Percentiles rank a stretch among this genome's conserved stretches.
phyloP scores from a whole-genome alignment of 2,329 filamentous ascomycete species.

The Fusarium sp. region DNA sequence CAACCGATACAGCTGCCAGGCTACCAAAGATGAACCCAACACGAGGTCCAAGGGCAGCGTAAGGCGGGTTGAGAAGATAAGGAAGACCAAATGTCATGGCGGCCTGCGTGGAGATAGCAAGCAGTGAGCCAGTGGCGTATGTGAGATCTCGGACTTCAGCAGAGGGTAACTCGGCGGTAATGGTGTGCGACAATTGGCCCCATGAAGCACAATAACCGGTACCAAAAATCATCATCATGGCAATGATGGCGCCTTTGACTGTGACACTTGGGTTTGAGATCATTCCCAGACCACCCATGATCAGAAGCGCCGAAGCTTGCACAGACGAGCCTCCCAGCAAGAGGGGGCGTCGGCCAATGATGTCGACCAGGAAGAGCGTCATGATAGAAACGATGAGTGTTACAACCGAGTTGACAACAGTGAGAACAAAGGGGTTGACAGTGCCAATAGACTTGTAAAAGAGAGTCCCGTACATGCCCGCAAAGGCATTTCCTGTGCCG shows the following conservation, averaged over 20 bases:
- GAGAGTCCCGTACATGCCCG: slow-evolving; percentile 46
- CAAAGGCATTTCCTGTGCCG: slow-evolving; percentile 45
- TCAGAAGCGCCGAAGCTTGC: slow-evolving; percentile 46
- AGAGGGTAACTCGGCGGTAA: slow-evolving; percentile 50
- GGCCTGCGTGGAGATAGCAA: slow-evolving; percentile 23
- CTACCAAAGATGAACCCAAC: slow-evolving; percentile 34
- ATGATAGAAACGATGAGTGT: slow-evolving; percentile 28
- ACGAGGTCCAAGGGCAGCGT: slow-evolving; percentile 47
- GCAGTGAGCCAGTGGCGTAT: slow-evolving; percentile 42
- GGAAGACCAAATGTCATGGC: slow-evolving; percentile 49
- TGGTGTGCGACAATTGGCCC: slow-evolving; percentile 51
- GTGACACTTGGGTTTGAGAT: slow-evolving; percentile 16
- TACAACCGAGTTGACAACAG: slow-evolving; percentile 35
- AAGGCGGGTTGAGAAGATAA: slow-evolving; percentile 51
- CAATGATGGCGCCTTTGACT: slow-evolving; percentile 46
- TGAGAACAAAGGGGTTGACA: slow-evolving; percentile 45
- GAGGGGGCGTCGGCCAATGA: slow-evolving; percentile 35
- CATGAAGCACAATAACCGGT: slow-evolving; percentile 49
- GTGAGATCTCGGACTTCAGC: slow-evolving; percentile 48
- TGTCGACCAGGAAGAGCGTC: slow-evolving; percentile 33
- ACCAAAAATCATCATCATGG: slow-evolving; percentile 47
- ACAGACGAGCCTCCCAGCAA: slow-evolving; percentile 44
- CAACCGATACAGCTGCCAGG: slow-evolving; percentile 15
- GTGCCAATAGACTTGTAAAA: slow-evolving; percentile 45
- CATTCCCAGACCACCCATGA: slow-evolving; percentile 53